phyloP scores from a whole-genome alignment of 129 eudicot species.

The Lactuca saligna region DNA sequence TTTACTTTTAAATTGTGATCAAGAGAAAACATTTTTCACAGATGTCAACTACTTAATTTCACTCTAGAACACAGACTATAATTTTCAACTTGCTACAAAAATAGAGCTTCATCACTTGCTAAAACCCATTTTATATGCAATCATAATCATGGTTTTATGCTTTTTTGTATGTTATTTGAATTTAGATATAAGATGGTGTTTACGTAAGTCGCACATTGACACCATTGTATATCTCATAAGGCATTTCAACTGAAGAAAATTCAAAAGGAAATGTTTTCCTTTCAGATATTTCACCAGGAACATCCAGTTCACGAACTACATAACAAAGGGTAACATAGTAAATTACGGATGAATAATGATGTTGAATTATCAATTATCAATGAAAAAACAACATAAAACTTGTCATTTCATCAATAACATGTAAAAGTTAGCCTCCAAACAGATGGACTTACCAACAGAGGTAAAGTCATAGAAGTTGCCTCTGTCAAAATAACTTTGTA shows the following conservation, averaged over 20 bases:
- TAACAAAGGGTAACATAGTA: too few relatives aligned
- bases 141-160: neutral
- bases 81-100: too few relatives aligned
- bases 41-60: too few relatives aligned
- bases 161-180: neutral
- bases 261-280: constrained; percentile 86
- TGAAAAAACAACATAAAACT: too few relatives aligned
- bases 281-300: constrained; percentile 85
- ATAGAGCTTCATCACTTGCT: too few relatives aligned
- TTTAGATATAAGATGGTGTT: constrained; percentile 2
- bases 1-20: too few relatives aligned
- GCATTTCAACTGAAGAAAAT: constrained; percentile 94
- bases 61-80: too few relatives aligned
- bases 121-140: neutral
- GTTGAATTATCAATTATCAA: too few relatives aligned
- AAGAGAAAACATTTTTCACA: too few relatives aligned
- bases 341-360: too few relatives aligned
- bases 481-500: constrained; percentile 95
- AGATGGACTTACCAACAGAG: constrained; percentile 77
- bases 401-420: constrained; percentile 42
- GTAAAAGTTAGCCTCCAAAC: constrained; percentile 33
- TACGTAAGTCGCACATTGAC: constrained; percentile 93
- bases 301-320: too few relatives aligned
- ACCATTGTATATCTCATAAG: constrained; percentile 93
- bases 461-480: constrained; percentile 98